phyloP scores from a whole-genome alignment of 169 alveolate genomes.

The Cryptosporidium ryanae region DNA sequence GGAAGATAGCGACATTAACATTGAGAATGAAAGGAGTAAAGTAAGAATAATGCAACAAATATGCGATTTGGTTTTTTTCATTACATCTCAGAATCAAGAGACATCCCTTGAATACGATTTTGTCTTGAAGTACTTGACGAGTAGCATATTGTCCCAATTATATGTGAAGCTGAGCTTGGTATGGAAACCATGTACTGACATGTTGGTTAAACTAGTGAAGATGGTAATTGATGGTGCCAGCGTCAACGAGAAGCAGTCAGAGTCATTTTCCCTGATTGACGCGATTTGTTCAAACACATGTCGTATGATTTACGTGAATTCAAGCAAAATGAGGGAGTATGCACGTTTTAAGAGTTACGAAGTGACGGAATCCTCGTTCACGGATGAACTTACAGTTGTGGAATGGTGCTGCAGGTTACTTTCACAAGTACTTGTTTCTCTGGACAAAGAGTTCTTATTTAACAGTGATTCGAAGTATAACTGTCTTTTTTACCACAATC shows the following conservation, averaged over 20 bases:
- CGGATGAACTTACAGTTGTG: slow-evolving; percentile 17
- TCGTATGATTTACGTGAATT: slow-evolving; percentile 7
- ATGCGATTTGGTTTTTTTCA: slow-evolving; percentile 7
- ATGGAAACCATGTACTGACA: slow-evolving; percentile 54
- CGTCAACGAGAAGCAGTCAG: background rate
- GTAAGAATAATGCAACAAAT: slow-evolving; percentile 44
- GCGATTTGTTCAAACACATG: background rate
- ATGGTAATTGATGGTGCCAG: background rate
- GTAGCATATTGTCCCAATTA: slow-evolving; percentile 23
- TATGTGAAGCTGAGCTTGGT: slow-evolving; percentile 24
- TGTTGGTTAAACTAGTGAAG: slow-evolving; percentile 1
- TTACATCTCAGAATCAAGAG: background rate
- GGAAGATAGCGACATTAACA: slow-evolving; percentile 26
- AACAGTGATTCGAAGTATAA: background rate
- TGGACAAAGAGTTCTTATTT: background rate
- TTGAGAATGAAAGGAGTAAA: slow-evolving; percentile 48
- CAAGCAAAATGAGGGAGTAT: background rate
- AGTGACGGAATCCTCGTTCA: background rate
- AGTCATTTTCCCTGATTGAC: background rate
- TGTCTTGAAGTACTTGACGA: background rate
- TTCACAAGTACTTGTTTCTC: slow-evolving; percentile 3
- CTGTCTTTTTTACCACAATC: background rate
- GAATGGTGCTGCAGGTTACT: slow-evolving; percentile 42
- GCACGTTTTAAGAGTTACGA: too few relatives aligned
- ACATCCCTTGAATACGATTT: background rate